Evolutionary conservation across 2,329 filamentous ascomycete species (phyloP), one percentile per base, ranked within the genome.

Genomic region (Harringtonia lauricola): DNA sequence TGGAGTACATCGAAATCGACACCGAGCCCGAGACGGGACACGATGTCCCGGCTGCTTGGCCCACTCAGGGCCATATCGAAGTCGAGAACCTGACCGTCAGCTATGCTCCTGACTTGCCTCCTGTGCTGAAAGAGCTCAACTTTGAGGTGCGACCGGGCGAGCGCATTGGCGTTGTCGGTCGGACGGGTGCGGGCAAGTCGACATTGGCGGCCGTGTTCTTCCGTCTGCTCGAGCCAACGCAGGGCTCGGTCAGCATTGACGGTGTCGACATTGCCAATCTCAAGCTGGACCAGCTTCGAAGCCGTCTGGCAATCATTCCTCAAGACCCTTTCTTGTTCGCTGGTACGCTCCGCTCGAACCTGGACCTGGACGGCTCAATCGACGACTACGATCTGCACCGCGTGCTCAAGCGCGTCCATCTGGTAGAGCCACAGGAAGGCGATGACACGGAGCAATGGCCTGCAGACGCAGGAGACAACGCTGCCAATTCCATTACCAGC

Each of bases 301-400:
- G 71, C 39, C 69, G 76, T 22, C 63, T 83, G 8, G 71, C 74
- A 36, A 82, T 82, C 53, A 82, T 83, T 45, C 79, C 79, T 0
- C 79, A 83, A 55, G 79, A 83, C 46, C 78, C 79, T 1, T 81
- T 78, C 2, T 64, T 83, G 4, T 82, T 82, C 65, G 71, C 72
- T 42, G 79, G 79, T 37, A 81, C 78, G 1, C 69, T 82, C 41
- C 66, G 78, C 36, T 72, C 67, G 39, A 83, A 82, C 48, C 62
- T 83, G 5, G 79, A 82, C 50, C 76, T 78, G 2, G 80, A 81
- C 58, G 66, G 67, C 48, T 66, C 74, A 49, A 71, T 79, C 50
- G 71, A 68, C 1, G 78, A 82, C 53, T 62, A 77, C n/a, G 72
- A 76, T 44, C 64, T 82, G 13, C 78, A 74, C 67, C 64, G 65